These are phyloP conservation scores for Scleromitrula shiraiana DNA, from an alignment of 2,329 filamentous ascomycete species.

Conservation along the genomic window DNA sequence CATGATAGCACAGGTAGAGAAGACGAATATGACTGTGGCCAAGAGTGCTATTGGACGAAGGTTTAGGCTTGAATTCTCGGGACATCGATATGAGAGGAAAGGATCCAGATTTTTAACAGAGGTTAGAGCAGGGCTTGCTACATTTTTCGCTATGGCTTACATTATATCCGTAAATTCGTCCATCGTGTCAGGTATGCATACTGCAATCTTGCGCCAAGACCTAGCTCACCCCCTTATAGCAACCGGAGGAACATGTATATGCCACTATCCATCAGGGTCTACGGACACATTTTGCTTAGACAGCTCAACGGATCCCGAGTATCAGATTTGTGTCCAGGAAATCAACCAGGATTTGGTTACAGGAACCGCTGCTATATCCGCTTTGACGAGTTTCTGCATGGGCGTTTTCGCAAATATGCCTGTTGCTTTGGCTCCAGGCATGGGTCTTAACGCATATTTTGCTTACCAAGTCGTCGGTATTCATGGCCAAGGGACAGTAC, in stretches of 20 bases:
- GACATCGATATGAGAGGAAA: slow-evolving; percentile 50
- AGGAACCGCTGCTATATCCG: slow-evolving; percentile 74
- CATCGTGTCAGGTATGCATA: slow-evolving; percentile 32
- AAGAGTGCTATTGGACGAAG: slow-evolving; percentile 58
- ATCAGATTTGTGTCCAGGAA: slow-evolving; percentile 55
- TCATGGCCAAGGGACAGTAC: slow-evolving; percentile 64
- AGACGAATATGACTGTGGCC: slow-evolving; percentile 43
- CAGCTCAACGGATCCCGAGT: slow-evolving; percentile 30
- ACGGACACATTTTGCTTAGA: slow-evolving; percentile 15
- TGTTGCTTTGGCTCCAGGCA: slow-evolving; percentile 63
- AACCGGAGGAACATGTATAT: slow-evolving; percentile 17
- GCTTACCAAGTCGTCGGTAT: slow-evolving; percentile 68
- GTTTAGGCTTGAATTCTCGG: slow-evolving; percentile 75
- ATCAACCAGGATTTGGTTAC: slow-evolving; percentile 65
- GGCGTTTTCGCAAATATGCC: slow-evolving; percentile 71
- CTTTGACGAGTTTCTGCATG: slow-evolving; percentile 75
- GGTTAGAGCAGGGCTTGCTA: slow-evolving; percentile 72
- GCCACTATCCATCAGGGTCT: slow-evolving; percentile 7
- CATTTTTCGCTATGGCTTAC: slow-evolving; percentile 61
- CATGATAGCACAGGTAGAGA: slow-evolving; percentile 47
- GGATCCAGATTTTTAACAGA: slow-evolving; percentile 76
- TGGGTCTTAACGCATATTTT: slow-evolving; percentile 85
- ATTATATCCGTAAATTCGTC: slow-evolving; percentile 59
- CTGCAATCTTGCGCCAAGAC: background rate
- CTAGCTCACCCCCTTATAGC: slow-evolving; percentile 10